Conservation (phyloP, 192 early-diverging fungal species). For the Obelidium mucronatum region DNA sequence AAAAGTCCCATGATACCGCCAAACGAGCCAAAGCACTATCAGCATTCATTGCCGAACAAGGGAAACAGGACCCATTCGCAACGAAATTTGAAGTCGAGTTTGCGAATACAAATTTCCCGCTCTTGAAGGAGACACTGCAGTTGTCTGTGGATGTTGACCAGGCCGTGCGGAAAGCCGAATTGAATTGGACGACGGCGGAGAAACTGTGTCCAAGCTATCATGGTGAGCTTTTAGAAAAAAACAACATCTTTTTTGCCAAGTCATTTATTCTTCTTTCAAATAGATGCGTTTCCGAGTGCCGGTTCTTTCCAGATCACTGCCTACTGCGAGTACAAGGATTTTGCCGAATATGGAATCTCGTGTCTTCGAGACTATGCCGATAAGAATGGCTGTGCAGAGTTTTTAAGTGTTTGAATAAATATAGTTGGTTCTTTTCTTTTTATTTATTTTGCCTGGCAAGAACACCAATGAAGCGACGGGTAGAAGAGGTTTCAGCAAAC, state of each 20-base stretch:
- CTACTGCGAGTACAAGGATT: constrained; percentile 21
- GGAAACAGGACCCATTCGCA: neutral
- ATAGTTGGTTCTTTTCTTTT: neutral
- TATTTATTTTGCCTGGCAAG: neutral
- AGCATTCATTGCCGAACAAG: neutral
- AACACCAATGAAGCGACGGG: neutral
- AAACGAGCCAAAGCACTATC: constrained; percentile 9
- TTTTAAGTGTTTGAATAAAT: neutral
- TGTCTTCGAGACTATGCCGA: constrained; percentile 21
- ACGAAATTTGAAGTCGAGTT: neutral
- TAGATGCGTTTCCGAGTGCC: constrained; percentile 17
- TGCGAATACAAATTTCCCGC: neutral
- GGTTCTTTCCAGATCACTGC: neutral
- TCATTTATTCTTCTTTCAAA: neutral
- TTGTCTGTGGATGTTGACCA: constrained; percentile 2
- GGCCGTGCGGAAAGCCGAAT: constrained; percentile 13
- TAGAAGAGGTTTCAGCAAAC: neutral
- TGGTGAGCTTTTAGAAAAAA: neutral
- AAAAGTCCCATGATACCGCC: neutral
- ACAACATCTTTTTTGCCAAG: no score
- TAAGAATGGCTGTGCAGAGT: neutral
- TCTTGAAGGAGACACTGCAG: constrained; percentile 14
- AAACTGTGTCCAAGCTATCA: constrained; percentile 23
- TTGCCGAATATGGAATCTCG: constrained; percentile 5
- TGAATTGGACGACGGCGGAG: constrained; percentile 20